phyloP scores from a whole-genome alignment of 495 filamentous ascomycete species.

The Tuber magnatum region DNA sequence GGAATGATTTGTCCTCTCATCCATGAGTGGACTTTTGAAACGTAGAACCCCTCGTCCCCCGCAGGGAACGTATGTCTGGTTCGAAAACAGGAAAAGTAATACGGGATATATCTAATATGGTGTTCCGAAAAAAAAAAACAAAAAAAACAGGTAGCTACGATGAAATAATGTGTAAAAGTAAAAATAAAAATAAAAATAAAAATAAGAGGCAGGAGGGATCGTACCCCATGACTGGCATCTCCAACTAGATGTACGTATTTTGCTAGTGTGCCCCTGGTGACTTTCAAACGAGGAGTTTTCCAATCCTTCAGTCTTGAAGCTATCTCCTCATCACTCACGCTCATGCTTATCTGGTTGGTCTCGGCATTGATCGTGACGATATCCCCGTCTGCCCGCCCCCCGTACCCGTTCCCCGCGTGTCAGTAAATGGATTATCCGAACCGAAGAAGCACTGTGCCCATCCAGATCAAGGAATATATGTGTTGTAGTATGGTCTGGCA shows the following conservation, averaged over 20 bases:
- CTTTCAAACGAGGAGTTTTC: conserved; percentile 63
- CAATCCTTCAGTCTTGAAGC: conserved; percentile 59
- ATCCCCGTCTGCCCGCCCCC: conserved; percentile 65
- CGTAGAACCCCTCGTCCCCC: conserved; percentile 36
- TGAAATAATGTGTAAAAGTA: conserved; percentile 11
- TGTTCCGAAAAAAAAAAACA: conserved; percentile 34
- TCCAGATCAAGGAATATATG: conserved; percentile 37
- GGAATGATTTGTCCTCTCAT: conserved; percentile 34
- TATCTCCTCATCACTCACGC: conserved; percentile 70
- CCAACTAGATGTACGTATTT: conserved; percentile 78
- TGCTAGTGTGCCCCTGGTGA: conserved; percentile 79
- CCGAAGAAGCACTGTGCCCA: conserved; percentile 17
- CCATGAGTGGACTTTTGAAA: conserved; percentile 31
- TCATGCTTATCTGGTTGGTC: conserved; percentile 65
- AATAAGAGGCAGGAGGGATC: conserved; percentile 34
- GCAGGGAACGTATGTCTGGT: conserved; percentile 30
- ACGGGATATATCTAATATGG: conserved; percentile 31
- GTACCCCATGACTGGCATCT: conserved; percentile 62
- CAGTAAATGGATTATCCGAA: conserved; percentile 31
- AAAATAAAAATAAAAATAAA: conserved; percentile 21
- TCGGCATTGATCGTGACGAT: conserved; percentile 79
- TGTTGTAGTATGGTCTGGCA: conserved; percentile 34
- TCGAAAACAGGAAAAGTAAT: conserved; percentile 32
- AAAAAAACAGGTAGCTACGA: conserved; percentile 13
- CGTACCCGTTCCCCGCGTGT: conserved; percentile 36